Percentiles rank a stretch among this genome's conserved stretches.
Evolutionary conservation across 2,329 filamentous ascomycete species (phyloP).

Genomic region (Teratosphaeria gauchensis): DNA sequence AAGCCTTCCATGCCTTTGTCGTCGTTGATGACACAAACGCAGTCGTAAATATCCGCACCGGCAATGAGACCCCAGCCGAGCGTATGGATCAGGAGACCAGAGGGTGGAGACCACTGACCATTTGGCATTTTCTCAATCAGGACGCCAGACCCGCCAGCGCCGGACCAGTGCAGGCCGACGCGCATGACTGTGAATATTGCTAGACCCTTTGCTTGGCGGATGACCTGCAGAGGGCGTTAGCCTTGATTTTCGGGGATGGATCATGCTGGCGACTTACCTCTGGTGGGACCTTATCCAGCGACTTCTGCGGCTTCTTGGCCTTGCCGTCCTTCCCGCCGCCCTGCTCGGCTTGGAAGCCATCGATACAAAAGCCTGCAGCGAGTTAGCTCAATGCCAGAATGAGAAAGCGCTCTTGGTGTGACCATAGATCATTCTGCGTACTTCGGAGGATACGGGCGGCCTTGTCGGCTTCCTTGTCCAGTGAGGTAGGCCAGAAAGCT

Average conservation of each 20-base stretch:
- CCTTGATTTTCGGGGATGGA: not conserved
- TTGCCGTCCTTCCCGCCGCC: constrained; percentile 15
- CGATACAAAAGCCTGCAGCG: constrained; percentile 57
- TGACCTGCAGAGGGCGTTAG: constrained; percentile 45
- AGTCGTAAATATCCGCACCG: constrained; percentile 89
- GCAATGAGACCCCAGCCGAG: constrained; percentile 77
- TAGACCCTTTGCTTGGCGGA: constrained; percentile 77
- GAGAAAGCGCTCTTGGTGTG: too few relatives aligned
- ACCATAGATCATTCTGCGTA: too few relatives aligned
- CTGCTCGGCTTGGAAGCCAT: constrained; percentile 49
- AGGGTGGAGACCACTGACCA: constrained; percentile 81
- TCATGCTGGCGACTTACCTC: constrained; percentile 35
- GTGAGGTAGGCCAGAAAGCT: constrained; percentile 70
- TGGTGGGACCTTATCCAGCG: constrained; percentile 71
- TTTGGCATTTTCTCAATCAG: constrained; percentile 74
- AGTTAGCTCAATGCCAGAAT: too few relatives aligned
- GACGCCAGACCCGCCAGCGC: constrained; percentile 79
- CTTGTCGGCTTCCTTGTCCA: constrained; percentile 77
- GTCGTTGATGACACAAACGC: constrained; percentile 83
- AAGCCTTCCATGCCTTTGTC: constrained; percentile 74
- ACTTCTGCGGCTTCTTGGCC: constrained; percentile 44
- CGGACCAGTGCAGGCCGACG: constrained; percentile 79
- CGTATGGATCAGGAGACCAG: constrained; percentile 80
- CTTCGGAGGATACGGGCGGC: constrained; percentile 74
- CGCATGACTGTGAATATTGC: constrained; percentile 94